Evolutionary conservation across 2,329 filamentous ascomycete genomes (phyloP).

Genomic region (Ophiostoma piceae): DNA sequence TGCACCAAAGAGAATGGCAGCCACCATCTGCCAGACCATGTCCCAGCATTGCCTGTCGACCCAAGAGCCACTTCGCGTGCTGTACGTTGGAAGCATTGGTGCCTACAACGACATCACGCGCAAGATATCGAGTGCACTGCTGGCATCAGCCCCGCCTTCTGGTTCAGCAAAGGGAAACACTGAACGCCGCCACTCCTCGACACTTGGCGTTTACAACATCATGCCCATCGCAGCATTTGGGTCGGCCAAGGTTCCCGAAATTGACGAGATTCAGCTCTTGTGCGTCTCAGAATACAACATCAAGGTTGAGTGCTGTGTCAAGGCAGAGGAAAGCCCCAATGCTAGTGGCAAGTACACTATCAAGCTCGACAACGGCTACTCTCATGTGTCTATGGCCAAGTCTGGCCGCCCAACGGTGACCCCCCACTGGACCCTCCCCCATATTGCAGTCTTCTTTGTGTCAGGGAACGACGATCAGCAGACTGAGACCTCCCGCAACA

Average conservation of each 20-base stretch:
- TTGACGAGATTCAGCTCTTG: constrained; percentile 46
- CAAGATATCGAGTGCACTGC: constrained; percentile 47
- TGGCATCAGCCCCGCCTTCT: constrained; percentile 35
- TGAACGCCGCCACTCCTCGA: constrained; percentile 16
- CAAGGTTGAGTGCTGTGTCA: constrained; percentile 45
- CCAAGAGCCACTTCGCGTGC: constrained; percentile 43
- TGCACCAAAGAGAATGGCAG: constrained; percentile 37
- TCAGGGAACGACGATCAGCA: constrained; percentile 40
- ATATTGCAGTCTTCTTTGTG: constrained; percentile 47
- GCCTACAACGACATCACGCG: constrained; percentile 40
- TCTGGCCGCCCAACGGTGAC: constrained; percentile 37
- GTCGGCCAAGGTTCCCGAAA: constrained; percentile 37
- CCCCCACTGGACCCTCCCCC: constrained; percentile 44
- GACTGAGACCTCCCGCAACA: constrained; percentile 37
- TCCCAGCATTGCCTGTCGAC: constrained; percentile 42
- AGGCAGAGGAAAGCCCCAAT: constrained; percentile 33
- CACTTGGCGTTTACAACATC: constrained; percentile 42
- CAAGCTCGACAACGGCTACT: constrained; percentile 39
- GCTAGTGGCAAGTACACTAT: constrained; percentile 35
- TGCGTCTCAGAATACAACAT: constrained; percentile 48
- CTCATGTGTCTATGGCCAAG: constrained; percentile 36
- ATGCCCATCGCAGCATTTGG: constrained; percentile 48
- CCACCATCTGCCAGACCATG: constrained; percentile 47
- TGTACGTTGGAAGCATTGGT: constrained; percentile 45
- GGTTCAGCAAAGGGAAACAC: background rate